Base-by-base conservation (phyloP, 2,329 filamentous ascomycete genomes). In the Colletotrichum gloeosporioides region DNA sequence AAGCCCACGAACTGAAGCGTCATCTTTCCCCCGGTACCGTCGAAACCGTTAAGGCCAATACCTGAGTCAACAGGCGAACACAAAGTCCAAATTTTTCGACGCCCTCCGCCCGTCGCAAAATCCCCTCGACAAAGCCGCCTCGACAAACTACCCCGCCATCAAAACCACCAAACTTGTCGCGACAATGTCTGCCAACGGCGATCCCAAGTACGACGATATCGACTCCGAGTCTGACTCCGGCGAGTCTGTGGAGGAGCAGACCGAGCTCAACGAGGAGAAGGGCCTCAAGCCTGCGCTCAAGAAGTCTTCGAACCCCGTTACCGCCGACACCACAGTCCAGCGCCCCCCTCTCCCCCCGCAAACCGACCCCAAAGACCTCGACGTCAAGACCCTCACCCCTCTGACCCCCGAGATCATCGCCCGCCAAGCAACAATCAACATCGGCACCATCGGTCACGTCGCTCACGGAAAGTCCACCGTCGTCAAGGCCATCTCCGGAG, bases 401-500 rank as follows among this genome's bases (percentile, higher is more conserved):
- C 89, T 98, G 81, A 98, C 96, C 18, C 96, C 96, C 80, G 96
- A 99, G 86, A 99, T 99, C 84, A 99, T 99, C 84, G 95, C 96
- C 77, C 92, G 97, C 82, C 97, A 99, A 91, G 97, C 97, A 72
- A 99, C 97, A 73, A 98, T 99, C 90, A 99, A 99, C 88, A 98
- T 99, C 82, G 97, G 96, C 79, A 98, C 97, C 77, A 99, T 99
- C 86, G 96, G 96, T 73, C 97, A 99, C 86, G 96, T 99, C 90
- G 97, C 97, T 84, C 96, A 99, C 94, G 96, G 96, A 85, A 99
- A 99, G 87, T 98, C 95, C 77, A 99, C 97, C 27, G 97, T 99
- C 67, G 97, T 99, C 82, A 99, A 99, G 91, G 97, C 97, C 82
- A 99, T 99, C 82, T 99, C 97, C 3, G 97, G 97, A 78, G 97